Evolutionary conservation across 2,329 filamentous ascomycete genomes (phyloP).

Genomic region (Lasiodiplodia hormozganensis): DNA sequence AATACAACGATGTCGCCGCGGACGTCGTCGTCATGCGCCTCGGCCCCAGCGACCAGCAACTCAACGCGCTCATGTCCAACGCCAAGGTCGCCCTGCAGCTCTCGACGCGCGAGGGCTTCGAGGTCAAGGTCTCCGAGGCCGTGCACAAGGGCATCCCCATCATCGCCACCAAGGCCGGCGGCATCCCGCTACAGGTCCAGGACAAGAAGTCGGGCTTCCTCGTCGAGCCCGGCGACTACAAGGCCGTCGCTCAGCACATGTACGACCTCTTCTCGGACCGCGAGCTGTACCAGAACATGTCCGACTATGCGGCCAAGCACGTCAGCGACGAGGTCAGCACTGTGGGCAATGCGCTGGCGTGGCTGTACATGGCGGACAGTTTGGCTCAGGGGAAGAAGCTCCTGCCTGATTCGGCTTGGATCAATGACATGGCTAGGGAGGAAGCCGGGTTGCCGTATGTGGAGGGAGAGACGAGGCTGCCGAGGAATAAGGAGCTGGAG

Average conservation of each 20-base stretch:
- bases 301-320: conserved; percentile 65
- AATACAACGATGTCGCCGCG: conserved; percentile 56
- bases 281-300: conserved; percentile 72
- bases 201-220: conserved; percentile 75
- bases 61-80: conserved; percentile 77
- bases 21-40: conserved; percentile 79
- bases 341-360: conserved; percentile 76
- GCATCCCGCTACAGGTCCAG: conserved; percentile 80
- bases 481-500: conserved; percentile 42
- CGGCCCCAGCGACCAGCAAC: conserved; percentile 78
- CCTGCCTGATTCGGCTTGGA: conserved; percentile 68
- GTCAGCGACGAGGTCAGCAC: conserved; percentile 85
- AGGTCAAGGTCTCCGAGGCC: conserved; percentile 85
- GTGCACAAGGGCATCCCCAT: conserved; percentile 80
- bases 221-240: conserved; percentile 73
- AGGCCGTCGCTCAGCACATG: conserved; percentile 72
- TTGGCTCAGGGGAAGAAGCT: conserved; percentile 65
- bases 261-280: conserved; percentile 70
- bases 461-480: conserved; percentile 67
- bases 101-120: conserved; percentile 82
- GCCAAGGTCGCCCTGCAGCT: conserved; percentile 78
- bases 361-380: conserved; percentile 78
- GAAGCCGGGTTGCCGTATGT: conserved; percentile 67
- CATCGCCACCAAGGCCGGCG: conserved; percentile 77
- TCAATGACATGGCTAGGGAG: conserved; percentile 76